Evolutionary conservation across 2,329 filamentous ascomycete genomes (phyloP).

Genomic region (Tothia fuscella): DNA sequence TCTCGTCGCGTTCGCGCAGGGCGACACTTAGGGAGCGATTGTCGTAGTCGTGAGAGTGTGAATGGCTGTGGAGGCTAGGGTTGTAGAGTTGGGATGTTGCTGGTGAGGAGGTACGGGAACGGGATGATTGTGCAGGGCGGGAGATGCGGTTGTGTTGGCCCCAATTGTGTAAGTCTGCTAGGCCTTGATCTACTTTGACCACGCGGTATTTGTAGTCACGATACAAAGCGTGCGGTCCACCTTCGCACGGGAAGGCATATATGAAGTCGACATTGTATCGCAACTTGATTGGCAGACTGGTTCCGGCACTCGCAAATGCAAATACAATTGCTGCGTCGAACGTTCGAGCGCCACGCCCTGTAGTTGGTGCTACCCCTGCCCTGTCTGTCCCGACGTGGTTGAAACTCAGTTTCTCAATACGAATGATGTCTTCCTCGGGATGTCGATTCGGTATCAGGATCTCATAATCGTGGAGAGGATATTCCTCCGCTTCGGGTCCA

Average conservation of each 20-base stretch:
- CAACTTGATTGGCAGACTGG: slow-evolving; percentile 27
- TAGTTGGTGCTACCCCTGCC: not conserved
- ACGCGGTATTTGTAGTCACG: slow-evolving; percentile 54
- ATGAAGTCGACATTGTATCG: slow-evolving; percentile 30
- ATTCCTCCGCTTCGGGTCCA: slow-evolving; percentile 48
- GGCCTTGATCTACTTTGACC: slow-evolving; percentile 47
- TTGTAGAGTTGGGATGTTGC: not conserved
- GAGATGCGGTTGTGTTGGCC: slow-evolving; percentile 1
- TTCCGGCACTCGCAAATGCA: slow-evolving; percentile 25
- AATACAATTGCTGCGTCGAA: slow-evolving; percentile 29
- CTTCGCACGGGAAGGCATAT: slow-evolving; percentile 29
- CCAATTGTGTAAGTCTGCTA: slow-evolving; percentile 36
- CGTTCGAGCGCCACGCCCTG: slow-evolving; percentile 7
- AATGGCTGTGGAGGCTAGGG: not conserved
- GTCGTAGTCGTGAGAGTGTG: not conserved
- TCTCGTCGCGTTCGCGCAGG: not conserved
- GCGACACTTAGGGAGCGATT: not conserved
- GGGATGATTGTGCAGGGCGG: too few species aligned
- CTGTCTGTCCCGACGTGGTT: slow-evolving; percentile 20
- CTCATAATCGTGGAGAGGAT: slow-evolving; percentile 54
- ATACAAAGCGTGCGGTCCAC: slow-evolving; percentile 45
- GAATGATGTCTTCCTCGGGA: slow-evolving; percentile 51
- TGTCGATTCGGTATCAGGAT: slow-evolving; percentile 39
- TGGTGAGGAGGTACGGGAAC: slow-evolving; percentile 1
- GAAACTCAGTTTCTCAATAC: slow-evolving; percentile 56